Evolutionary conservation across 1,284 basidiomycete species (phyloP), one percentile per base, ranked within the genome.

Genomic region (Amylostereum areolatum): DNA sequence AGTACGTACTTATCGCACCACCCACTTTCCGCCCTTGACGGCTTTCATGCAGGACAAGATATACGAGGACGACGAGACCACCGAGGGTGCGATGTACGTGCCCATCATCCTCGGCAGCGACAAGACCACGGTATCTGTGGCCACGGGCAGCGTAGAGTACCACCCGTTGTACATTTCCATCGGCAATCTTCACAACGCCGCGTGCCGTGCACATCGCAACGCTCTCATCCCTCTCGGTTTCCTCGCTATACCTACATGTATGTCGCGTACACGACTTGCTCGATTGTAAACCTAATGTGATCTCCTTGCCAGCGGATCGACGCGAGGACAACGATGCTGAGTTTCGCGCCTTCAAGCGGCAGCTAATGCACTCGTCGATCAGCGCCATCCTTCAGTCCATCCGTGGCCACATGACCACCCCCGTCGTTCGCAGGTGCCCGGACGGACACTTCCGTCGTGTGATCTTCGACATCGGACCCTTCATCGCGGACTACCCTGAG

Each of bases 101-200:
- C 49, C 57, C 7, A 40, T 54, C 28, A 55, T 61, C 28, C 45
- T 57, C 6, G 56, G 60, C 10, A 56, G 51, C 30, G 55, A 61
- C 42, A 61, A 61, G 41, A 61, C 57, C 2, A 60, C 58, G 10
- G 59, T 61, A 12, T 61, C 57, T 9, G 60, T 60, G 5, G 58
- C 57, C 6, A 62, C 57, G 1, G 60, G 60, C 3, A 49, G 61
- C 3, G 51, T 37, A 2, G 54, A 62, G 11, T 62, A 48, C 27
- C 52, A 60, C 39, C 60, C 58, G 1, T 27, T 62, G 1, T 62
- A 61, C 41, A 18, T 57, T 5, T 57, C 55, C 12, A 47, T 55
- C 4, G 53, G 58, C 2, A 52, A 54, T 37, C 18, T 57, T 36
- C 52, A 53, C 35, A 62, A 61, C 45, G 43, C 43, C 46, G 53